Base-by-base conservation (phyloP, 2,329 filamentous ascomycete genomes). In the Dryadomyces quercus-mongolicae region DNA sequence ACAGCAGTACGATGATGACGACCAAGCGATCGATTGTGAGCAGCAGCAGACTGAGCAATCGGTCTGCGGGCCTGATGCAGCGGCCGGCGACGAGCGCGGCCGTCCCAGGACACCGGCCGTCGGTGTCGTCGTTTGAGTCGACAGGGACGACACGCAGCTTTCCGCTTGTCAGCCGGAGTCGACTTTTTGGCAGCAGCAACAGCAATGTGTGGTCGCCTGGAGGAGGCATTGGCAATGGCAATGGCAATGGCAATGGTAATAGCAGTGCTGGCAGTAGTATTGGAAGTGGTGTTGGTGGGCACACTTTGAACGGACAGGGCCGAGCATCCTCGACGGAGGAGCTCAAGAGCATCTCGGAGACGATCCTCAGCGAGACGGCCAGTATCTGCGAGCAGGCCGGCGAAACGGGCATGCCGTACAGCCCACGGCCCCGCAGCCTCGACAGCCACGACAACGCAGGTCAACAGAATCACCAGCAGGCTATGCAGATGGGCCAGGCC, bases 141-240 rank as follows among this genome's bases (percentile, higher is more conserved):
- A 73, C 70, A 0, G 78, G 78, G 16, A 83, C 81, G 1, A 78
- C 74, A 51, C 71, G 81, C 60, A 84, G 78, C 62, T 84, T 84
- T 58, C 81, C 81, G 1, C 69, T 84, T 5, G 73, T 83, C 9
- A 62, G 60, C 42, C 56, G 59, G 47, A 60, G 54, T 46, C 56
- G 58, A 12, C 34, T 56, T 16, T 45, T 46, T 49, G 57, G 54
- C 46, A 51, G 42, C 38, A 56, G 55, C 43, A 21, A 44, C 45
- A 54, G 51, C 49, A 52, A 53, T 48, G 25, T 9, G 18, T 31
- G 12, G 8, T 21, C 31, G 18, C 18, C 48, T 15, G n/a, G 12
- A 18, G 8, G 22, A 31, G 25, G 49, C 31, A 49, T n/a, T n/a
- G n/a, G 42, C 31, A 43, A 51, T 18, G 46, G 44, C 43, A 49